A percentile compares a stretch with the other conserved stretches of the same genome.
Conservation (phyloP, 1,139 yeast species). For the Suhomyces bokatorum region DNA sequence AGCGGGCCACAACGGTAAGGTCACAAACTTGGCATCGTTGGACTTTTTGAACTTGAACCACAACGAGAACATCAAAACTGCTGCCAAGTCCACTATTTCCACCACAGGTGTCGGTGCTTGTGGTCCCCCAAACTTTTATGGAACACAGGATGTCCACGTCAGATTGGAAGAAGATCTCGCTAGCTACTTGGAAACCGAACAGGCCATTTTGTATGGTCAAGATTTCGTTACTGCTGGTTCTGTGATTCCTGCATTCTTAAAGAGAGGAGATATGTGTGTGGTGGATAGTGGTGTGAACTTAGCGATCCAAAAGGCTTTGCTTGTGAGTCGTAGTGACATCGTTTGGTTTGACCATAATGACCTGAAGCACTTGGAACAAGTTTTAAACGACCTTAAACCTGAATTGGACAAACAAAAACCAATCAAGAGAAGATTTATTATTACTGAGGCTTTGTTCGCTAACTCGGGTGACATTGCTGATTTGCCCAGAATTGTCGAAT, state of each 20-base stretch:
- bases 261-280: constrained; percentile 90
- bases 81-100: constrained; percentile 59
- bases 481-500: constrained; percentile 65
- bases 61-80: constrained; percentile 47
- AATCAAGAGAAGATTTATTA: constrained; percentile 80
- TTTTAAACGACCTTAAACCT: constrained; percentile 64
- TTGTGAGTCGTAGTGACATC: constrained; percentile 82
- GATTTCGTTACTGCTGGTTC: constrained; percentile 90
- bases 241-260: constrained; percentile 94
- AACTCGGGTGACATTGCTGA: constrained; percentile 81
- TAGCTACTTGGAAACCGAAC: constrained; percentile 70
- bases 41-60: constrained; percentile 64
- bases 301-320: constrained; percentile 84
- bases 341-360: constrained; percentile 88
- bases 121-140: constrained; percentile 98
- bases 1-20: constrained; percentile 29
- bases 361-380: constrained; percentile 72
- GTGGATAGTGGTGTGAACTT: constrained; percentile 81
- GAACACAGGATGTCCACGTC: constrained; percentile 90
- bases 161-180: constrained; percentile 78
- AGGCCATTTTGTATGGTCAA: constrained; percentile 87
- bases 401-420: constrained; percentile 67
- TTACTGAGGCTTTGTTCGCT: constrained; percentile 87
- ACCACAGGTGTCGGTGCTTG: constrained; percentile 96
- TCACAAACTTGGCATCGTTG: constrained; percentile 62